Percentiles rank a stretch among this genome's conserved stretches.
Conservation (phyloP, 192 early-diverging fungal genomes). For the Coemansia sp. region DNA sequence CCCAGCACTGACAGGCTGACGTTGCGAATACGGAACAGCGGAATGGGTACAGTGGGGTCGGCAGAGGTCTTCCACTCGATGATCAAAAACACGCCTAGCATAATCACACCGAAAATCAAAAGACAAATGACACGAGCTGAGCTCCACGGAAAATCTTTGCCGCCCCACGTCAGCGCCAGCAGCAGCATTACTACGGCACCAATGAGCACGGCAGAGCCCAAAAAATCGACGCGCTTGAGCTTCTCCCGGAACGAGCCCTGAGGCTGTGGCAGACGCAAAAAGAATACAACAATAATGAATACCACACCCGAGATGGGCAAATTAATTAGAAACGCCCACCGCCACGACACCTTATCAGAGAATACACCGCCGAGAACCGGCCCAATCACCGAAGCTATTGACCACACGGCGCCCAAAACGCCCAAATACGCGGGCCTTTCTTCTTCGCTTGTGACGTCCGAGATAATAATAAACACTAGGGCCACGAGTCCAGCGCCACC, state of each 20-base stretch:
- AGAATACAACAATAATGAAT: slow-evolving; percentile 44
- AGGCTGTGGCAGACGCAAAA: slow-evolving; percentile 53
- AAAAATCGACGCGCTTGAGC: slow-evolving; percentile 60
- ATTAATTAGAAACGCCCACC: slow-evolving; percentile 66
- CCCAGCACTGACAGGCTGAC: slow-evolving; percentile 54
- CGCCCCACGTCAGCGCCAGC: slow-evolving; percentile 64
- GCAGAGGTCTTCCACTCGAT: slow-evolving; percentile 58
- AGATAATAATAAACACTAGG: slow-evolving; percentile 64
- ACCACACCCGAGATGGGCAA: slow-evolving; percentile 46
- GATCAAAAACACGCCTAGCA: slow-evolving; percentile 48
- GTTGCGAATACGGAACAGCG: slow-evolving; percentile 57
- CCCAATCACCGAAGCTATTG: slow-evolving; percentile 63
- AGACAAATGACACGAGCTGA: slow-evolving; percentile 56
- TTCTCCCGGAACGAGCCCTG: slow-evolving; percentile 51
- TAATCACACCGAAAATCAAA: slow-evolving; percentile 53
- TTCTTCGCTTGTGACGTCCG: slow-evolving; percentile 56
- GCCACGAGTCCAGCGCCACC: slow-evolving; percentile 68
- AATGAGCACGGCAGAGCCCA: slow-evolving; percentile 58
- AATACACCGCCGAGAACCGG: slow-evolving; percentile 70
- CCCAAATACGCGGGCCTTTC: slow-evolving; percentile 33
- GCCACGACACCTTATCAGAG: slow-evolving; percentile 63
- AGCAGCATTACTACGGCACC: slow-evolving; percentile 56
- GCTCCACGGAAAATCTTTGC: slow-evolving; percentile 60
- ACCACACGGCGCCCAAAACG: slow-evolving; percentile 59
- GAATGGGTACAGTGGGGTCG: slow-evolving; percentile 59